Evolutionary conservation across 169 alveolate genomes (phyloP).

Genomic region (Plasmodium billcollinsi): DNA sequence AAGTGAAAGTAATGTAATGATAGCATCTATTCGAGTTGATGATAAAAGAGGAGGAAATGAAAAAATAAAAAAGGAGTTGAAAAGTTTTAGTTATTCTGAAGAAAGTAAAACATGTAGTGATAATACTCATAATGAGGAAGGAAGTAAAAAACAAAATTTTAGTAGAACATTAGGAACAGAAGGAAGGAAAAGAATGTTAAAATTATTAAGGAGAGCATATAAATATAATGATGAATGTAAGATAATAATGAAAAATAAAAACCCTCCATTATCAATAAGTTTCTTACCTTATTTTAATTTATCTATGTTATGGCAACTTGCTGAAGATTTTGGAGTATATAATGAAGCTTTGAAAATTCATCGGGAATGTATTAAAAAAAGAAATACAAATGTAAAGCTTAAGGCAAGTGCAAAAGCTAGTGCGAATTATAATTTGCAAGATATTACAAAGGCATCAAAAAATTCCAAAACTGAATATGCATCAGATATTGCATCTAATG

Average conservation of each 20-base stretch:
- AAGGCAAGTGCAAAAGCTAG: slow-evolving; percentile 15
- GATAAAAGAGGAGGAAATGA: slow-evolving; percentile 8
- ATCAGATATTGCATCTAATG: slow-evolving; percentile 36
- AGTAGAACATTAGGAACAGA: slow-evolving; percentile 86
- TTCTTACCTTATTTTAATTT: slow-evolving; percentile 85
- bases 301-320: slow-evolving; percentile 87
- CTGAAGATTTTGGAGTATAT: slow-evolving; percentile 87
- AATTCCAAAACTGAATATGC: slow-evolving; percentile 2
- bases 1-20: slow-evolving; percentile 34
- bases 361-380: slow-evolving; percentile 60
- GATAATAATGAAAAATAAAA: slow-evolving; percentile 81
- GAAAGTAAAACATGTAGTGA: slow-evolving; percentile 45
- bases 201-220: slow-evolving; percentile 84
- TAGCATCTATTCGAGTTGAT: slow-evolving; percentile 15
- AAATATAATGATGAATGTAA: slow-evolving; percentile 84
- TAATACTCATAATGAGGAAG: slow-evolving; percentile 10
- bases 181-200: slow-evolving; percentile 85
- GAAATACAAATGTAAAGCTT: slow-evolving; percentile 49
- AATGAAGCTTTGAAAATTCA: slow-evolving; percentile 84
- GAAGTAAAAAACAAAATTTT: slow-evolving; percentile 76
- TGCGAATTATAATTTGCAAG: slow-evolving; percentile 2
- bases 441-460: slow-evolving; percentile 14
- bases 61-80: slow-evolving; percentile 42
- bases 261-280: slow-evolving; percentile 86
- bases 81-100: slow-evolving; percentile 31